phyloP scores from a whole-genome alignment of 1,284 basidiomycete genomes.

The Athelia sp. region DNA sequence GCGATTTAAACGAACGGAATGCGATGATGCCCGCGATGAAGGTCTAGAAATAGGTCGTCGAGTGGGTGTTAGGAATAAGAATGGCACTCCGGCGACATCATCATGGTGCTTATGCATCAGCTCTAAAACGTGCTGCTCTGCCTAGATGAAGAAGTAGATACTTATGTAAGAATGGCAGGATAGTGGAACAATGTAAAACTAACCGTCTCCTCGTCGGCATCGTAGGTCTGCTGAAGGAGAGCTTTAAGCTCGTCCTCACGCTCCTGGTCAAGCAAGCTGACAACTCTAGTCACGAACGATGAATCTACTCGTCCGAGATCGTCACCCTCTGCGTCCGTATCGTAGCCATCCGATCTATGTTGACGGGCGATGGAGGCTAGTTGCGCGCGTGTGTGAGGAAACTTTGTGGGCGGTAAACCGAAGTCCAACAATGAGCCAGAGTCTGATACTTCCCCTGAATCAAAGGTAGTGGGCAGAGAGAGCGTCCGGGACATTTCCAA shows the following conservation, averaged over 20 bases:
- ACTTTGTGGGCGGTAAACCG: conserved; percentile 33
- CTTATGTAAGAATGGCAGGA: conserved; percentile 1
- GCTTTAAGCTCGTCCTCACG: conserved; percentile 82
- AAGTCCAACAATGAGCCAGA: neutral
- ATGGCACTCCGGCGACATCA: conserved; percentile 77
- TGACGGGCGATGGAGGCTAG: conserved; percentile 67
- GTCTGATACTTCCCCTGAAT: neutral
- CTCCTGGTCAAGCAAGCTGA: conserved; percentile 70
- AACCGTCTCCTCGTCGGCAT: conserved; percentile 74
- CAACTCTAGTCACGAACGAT: conserved; percentile 63
- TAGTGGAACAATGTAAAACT: conserved; percentile 12
- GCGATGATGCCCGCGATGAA: conserved; percentile 73
- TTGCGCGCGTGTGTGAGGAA: conserved; percentile 77
- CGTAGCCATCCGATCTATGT: conserved; percentile 54
- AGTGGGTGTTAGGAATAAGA: conserved; percentile 73
- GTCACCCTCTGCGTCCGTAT: conserved; percentile 53
- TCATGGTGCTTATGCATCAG: conserved; percentile 85
- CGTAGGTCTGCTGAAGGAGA: conserved; percentile 66
- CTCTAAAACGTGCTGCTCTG: conserved; percentile 76
- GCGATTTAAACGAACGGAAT: conserved; percentile 58
- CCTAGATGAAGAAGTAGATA: conserved; percentile 28
- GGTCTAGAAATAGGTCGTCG: conserved; percentile 76
- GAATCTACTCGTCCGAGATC: conserved; percentile 48
- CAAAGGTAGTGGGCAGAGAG: neutral
- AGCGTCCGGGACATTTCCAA: neutral